These are phyloP conservation scores for Uronychia setigera DNA, from an alignment of 73 alveolate genomes.

Conservation along the genomic window DNA sequence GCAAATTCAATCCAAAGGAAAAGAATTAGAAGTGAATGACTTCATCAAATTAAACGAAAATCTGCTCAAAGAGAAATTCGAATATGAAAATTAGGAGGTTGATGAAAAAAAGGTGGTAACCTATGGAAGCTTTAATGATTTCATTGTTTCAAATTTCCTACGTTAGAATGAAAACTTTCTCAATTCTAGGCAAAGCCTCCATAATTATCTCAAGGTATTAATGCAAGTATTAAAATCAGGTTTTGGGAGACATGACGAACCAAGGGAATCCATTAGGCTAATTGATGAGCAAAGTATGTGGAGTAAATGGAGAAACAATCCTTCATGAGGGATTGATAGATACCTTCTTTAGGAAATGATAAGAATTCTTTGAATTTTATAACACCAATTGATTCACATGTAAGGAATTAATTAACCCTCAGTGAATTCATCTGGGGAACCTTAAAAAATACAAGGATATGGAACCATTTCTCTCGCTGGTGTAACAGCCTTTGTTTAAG, in stretches of 20 bases:
- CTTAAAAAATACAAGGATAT: not conserved
- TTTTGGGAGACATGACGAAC: not conserved
- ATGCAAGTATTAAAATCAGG: not conserved
- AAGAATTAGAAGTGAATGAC: not conserved
- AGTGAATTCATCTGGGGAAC: not conserved
- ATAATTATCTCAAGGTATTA: too few species aligned
- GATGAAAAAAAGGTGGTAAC: not conserved
- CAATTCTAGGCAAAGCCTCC: not conserved
- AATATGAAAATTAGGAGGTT: not conserved
- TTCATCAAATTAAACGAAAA: not conserved
- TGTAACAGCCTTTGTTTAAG: not conserved
- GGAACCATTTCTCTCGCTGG: not conserved
- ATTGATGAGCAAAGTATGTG: not conserved
- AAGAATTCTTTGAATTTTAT: not conserved
- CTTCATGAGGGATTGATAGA: not conserved
- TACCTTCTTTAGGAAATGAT: not conserved
- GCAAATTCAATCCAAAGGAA: not conserved
- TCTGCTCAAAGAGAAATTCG: not conserved
- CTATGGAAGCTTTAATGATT: not conserved
- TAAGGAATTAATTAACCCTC: not conserved
- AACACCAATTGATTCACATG: not conserved
- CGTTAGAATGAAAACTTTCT: not conserved
- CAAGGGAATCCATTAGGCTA: not conserved
- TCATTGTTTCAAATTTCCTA: not conserved
- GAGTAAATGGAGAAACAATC: not conserved